Evolutionary conservation across 1,284 basidiomycete species (phyloP), one percentile per base, ranked within the genome.

Genomic region (Ceratobasidium sp.): DNA sequence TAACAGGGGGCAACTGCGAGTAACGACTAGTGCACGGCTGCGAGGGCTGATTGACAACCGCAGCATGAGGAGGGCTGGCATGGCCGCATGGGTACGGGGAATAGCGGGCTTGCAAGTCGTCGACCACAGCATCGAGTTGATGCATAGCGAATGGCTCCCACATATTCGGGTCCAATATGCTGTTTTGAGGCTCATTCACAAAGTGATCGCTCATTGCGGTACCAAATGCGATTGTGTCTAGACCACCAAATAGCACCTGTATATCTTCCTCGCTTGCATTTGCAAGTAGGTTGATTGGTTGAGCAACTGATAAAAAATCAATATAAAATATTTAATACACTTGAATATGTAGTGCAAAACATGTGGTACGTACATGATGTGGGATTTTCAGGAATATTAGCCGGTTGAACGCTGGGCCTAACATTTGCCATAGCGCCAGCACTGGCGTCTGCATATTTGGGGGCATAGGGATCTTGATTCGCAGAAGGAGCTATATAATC

Each of bases 181-280:
- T n/a, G n/a, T 18, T 9, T n/a, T 35, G 32, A 18, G 30, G 41
- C 23, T 38, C 30, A 38, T 18, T 38, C 32, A 18, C 32, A n/a
- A 21, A n/a, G 32, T 38, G n/a, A n/a, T n/a, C n/a, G n/a, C 35
- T 11, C 38, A 6, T 46, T 38, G 23, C 28, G n/a, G n/a, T n/a
- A n/a, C n/a, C 43, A 30, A 46, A 61, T 38, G 16, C 26, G 13
- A 61, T n/a, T 41, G 13, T 61, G 14, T 46, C 43, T 9, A 61
- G 21, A 4, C 59, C 59, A 18, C 59, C 28, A 18, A 61, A 61
- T n/a, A 61, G 59, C 21, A 44, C 43, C 30, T 28, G 41, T 14
- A 61, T 28, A 8, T 61, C 59, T 5, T 61, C 59, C 21, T 44
- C 23, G 43, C 43, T 46, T 44, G 59, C 59, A 46, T 61, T 46